Evolutionary conservation across 192 early-diverging fungal genomes (phyloP).

Genomic region (Rhizophagus prolifer): DNA sequence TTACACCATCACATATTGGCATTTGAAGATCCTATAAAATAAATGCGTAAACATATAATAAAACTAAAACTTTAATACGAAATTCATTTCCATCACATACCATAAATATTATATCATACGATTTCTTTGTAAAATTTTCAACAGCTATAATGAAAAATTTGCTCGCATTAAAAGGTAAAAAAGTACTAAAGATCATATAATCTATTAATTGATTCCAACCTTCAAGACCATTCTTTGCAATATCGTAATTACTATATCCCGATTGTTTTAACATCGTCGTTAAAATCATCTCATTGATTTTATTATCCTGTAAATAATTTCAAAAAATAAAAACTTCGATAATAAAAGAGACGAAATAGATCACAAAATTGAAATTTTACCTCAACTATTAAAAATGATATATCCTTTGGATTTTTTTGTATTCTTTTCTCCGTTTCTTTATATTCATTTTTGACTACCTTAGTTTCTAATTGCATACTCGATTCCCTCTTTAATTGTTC

Average conservation of each 20-base stretch:
- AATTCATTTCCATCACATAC: background rate
- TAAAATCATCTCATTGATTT: slow-evolving; percentile 17
- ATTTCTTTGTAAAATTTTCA: background rate
- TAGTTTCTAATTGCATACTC: background rate
- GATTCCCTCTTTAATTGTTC: background rate
- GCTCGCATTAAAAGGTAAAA: no score
- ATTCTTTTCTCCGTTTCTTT: background rate
- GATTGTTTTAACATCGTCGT: slow-evolving; percentile 11
- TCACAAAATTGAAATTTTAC: background rate
- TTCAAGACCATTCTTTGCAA: slow-evolving; percentile 3
- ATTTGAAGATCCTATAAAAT: slow-evolving; percentile 1
- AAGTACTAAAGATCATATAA: background rate
- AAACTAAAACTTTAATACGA: background rate
- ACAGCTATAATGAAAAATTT: background rate
- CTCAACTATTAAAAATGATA: slow-evolving; percentile 10
- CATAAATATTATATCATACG: slow-evolving; percentile 10
- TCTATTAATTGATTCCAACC: background rate
- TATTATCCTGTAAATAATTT: slow-evolving; percentile 6
- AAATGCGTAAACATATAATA: background rate
- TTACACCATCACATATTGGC: slow-evolving; percentile 7
- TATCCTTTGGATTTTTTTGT: background rate
- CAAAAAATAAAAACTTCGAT: background rate
- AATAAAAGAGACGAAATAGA: background rate
- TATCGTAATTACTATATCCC: background rate
- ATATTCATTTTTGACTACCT: background rate